Percentiles rank a stretch among this genome's conserved stretches.
These are phyloP conservation scores for Acaromyces ingoldii DNA, from an alignment of 1,284 basidiomycete genomes.

Conservation along the genomic window DNA sequence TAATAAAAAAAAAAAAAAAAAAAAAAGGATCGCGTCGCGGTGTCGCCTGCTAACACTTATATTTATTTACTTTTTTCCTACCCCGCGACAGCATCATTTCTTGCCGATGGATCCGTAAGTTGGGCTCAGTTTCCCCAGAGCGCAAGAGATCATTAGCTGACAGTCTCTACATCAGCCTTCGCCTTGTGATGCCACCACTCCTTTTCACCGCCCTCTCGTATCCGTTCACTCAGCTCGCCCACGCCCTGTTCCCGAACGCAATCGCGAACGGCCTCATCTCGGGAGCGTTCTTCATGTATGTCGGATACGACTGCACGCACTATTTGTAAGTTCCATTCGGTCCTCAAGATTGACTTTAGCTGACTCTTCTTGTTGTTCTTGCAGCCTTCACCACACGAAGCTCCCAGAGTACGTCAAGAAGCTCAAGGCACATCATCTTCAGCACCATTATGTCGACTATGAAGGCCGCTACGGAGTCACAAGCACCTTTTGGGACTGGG, in stretches of 20 bases:
- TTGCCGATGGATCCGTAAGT: slow-evolving; percentile 85
- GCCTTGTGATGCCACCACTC: slow-evolving; percentile 93
- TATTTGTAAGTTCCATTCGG: too few species aligned
- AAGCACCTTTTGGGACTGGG: slow-evolving; percentile 89
- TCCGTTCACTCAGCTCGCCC: slow-evolving; percentile 84
- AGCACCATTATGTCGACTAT: slow-evolving; percentile 85
- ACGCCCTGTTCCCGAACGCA: slow-evolving; percentile 73
- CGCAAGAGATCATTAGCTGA: too few species aligned
- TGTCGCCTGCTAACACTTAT: too few species aligned
- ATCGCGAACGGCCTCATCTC: slow-evolving; percentile 90
- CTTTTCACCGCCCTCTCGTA: slow-evolving; percentile 73
- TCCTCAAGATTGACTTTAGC: too few species aligned
- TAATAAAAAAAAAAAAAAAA: too few species aligned
- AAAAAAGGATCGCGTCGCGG: too few species aligned
- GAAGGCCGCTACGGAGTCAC: slow-evolving; percentile 97
- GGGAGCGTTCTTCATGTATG: slow-evolving; percentile 86
- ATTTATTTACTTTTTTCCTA: too few species aligned
- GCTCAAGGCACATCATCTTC: slow-evolving; percentile 96
- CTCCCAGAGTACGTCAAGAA: slow-evolving; percentile 81
- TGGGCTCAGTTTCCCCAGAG: too few species aligned
- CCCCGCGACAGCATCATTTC: slow-evolving; percentile 96
- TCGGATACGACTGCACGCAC: slow-evolving; percentile 54
- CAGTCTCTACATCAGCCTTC: too few species aligned
- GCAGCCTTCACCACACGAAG: slow-evolving; percentile 48
- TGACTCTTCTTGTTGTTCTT: too few species aligned